A percentile compares a stretch with the other conserved stretches of the same genome.
Evolutionary conservation across 139 green algal genomes (phyloP).

Genomic region (Chlorella sorokiniana): DNA sequence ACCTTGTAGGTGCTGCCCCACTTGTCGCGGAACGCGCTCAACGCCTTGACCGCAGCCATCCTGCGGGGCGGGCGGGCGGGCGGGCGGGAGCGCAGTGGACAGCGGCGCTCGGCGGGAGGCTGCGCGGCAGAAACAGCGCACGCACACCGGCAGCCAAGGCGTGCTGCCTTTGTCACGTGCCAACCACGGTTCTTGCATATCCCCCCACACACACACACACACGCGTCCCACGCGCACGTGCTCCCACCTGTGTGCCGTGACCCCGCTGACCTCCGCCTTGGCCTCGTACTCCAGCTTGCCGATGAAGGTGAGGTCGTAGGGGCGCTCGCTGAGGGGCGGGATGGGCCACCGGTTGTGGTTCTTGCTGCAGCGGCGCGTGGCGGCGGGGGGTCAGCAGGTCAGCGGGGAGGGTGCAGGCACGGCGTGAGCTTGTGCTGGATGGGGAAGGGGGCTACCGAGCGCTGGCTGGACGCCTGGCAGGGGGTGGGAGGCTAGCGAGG

Average conservation of each 20-base stretch:
- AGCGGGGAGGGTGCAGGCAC: neutral
- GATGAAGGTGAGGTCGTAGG: conserved; percentile 30
- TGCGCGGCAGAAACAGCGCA: neutral
- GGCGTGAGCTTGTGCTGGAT: neutral
- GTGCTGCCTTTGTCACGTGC: too few relatives aligned
- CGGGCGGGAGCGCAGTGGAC: neutral
- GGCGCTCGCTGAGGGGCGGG: conserved; percentile 8
- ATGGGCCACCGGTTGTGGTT: conserved; percentile 30
- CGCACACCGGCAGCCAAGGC: too few relatives aligned
- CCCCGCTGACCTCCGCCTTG: conserved; percentile 16
- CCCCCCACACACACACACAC: neutral
- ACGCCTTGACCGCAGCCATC: conserved; percentile 24
- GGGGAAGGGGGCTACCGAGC: neutral
- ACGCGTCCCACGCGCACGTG: too few relatives aligned
- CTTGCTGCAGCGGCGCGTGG: conserved; percentile 1
- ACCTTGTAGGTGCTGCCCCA: conserved; percentile 30
- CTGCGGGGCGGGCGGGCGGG: neutral
- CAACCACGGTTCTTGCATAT: too few relatives aligned
- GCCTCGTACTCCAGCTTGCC: conserved; percentile 33
- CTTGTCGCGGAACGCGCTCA: conserved; percentile 25
- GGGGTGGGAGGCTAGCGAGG: neutral
- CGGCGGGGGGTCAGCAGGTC: too few relatives aligned
- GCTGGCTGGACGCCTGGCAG: neutral
- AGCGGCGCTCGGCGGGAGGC: neutral
- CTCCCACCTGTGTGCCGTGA: conserved; percentile 23